Evolutionary conservation across 2,329 filamentous ascomycete genomes (phyloP).

Genomic region (Lecanicillium sp.): DNA sequence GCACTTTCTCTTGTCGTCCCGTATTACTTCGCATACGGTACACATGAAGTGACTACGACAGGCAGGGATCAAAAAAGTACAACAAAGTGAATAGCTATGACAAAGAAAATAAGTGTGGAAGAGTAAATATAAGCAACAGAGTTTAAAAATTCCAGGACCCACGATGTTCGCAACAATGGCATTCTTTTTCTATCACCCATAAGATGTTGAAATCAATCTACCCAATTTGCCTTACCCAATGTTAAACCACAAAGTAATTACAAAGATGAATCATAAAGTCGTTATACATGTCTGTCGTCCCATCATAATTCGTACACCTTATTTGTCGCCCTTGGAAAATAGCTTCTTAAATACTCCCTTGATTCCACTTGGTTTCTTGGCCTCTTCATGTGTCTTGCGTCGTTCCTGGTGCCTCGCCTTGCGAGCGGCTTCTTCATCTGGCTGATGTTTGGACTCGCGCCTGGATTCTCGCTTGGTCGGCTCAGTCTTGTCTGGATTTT

Average conservation of each 20-base stretch:
- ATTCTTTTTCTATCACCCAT: neutral
- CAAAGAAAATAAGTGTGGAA: no score
- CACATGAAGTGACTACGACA: no score
- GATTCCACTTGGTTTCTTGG: conserved; percentile 21
- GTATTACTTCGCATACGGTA: no score
- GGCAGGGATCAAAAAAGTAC: no score
- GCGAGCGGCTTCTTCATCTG: conserved; percentile 18
- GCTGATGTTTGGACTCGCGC: neutral
- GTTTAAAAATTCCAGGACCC: no score
- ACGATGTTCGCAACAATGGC: no score
- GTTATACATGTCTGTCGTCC: conserved; percentile 7
- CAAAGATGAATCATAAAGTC: conserved; percentile 13
- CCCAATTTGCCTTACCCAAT: no score
- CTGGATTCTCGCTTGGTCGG: neutral
- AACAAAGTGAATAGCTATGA: no score
- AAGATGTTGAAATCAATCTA: neutral
- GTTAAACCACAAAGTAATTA: conserved; percentile 8
- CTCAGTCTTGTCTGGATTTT: conserved; percentile 2
- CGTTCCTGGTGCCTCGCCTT: conserved; percentile 24
- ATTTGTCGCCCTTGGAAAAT: conserved; percentile 15
- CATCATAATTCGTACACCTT: conserved; percentile 7
- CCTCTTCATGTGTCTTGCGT: conserved; percentile 21
- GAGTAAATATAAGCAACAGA: no score
- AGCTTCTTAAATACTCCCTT: conserved; percentile 23
- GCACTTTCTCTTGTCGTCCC: no score